A percentile compares a stretch with the other conserved stretches of the same genome.
phyloP scores from a whole-genome alignment of 768 basidiomycete species.

The Phylloporus sp. region DNA sequence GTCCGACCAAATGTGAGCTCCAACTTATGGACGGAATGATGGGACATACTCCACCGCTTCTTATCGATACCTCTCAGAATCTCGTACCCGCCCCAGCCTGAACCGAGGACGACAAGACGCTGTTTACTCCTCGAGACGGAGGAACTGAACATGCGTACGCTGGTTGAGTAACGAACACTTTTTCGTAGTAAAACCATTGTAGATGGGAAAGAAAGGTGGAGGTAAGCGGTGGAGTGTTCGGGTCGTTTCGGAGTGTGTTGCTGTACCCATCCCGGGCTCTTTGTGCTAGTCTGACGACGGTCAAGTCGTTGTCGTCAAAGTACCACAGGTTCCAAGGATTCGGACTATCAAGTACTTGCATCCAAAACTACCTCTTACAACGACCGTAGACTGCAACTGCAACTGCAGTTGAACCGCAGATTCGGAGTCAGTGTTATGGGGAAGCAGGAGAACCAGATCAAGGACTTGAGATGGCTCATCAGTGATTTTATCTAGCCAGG shows the following conservation, averaged over 20 bases:
- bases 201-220: background rate
- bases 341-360: background rate
- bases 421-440: too few relatives aligned
- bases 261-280: background rate
- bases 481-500: too few relatives aligned
- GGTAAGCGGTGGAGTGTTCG: background rate
- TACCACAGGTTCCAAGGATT: too few relatives aligned
- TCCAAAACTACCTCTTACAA: too few relatives aligned
- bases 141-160: conserved; percentile 37
- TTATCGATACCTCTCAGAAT: conserved; percentile 65
- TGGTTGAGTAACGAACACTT: conserved; percentile 1
- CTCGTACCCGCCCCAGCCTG: conserved; percentile 78
- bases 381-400: too few relatives aligned
- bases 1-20: conserved; percentile 3
- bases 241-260: conserved; percentile 15
- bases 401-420: too few relatives aligned
- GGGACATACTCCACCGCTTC: conserved; percentile 59
- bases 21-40: background rate
- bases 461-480: too few relatives aligned
- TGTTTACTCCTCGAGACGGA: conserved; percentile 34
- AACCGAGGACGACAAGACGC: conserved; percentile 64
- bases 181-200: conserved; percentile 17
- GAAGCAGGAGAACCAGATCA: too few relatives aligned
- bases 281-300: background rate
- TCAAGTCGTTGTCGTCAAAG: background rate